Base-by-base conservation (phyloP, 2,329 filamentous ascomycete species). In the Fusarium gaditjirri region DNA sequence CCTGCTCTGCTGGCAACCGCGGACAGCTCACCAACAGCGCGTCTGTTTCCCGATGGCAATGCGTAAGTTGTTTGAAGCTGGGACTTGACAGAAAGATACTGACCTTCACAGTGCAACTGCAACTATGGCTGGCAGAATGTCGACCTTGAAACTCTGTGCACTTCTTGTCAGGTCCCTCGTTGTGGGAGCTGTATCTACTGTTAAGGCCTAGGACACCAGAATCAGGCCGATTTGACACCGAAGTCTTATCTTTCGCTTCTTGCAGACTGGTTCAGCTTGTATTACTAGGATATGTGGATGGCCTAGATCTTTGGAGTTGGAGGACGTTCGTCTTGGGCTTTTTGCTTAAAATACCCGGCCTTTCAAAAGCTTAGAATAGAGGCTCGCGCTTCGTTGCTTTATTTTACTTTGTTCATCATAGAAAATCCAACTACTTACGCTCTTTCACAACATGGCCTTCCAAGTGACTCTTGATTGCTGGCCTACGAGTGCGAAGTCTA, bases 101-200 rank as follows among this genome's bases (percentile, higher is more conserved):
- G n/a, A n/a, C n/a, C n/a, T n/a, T n/a, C n/a, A n/a, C n/a, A n/a
- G 71, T 73, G 71, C 17, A 21, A 61, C 1, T 73, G 71, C 25
- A 4, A 2, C 3, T 3, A 9, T 6, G 71, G 71, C 4, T 65
- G 57, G 59, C 58, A 29, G n/a, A n/a, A n/a, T n/a, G n/a, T n/a
- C n/a, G n/a, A n/a, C n/a, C n/a, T n/a, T n/a, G n/a, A n/a, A n/a
- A n/a, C n/a, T n/a, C n/a, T n/a, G n/a, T n/a, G n/a, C n/a, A n/a
- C 25, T 29, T 29, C 27, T 2, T 73, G 70, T 16, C 4, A 23
- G 1, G 17, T 29, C 12, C 25, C 13, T 23, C 78, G 77, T 5
- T 79, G 78, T 47, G 0, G 1, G 1, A 4, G 54, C 35, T 79
- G 78, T 55, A n/a, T 7, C 35, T 79, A 77, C 59, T 59, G 19